These are phyloP conservation scores for Trichosporon inkin DNA, from an alignment of 1,284 basidiomycete genomes.

Conservation along the genomic window DNA sequence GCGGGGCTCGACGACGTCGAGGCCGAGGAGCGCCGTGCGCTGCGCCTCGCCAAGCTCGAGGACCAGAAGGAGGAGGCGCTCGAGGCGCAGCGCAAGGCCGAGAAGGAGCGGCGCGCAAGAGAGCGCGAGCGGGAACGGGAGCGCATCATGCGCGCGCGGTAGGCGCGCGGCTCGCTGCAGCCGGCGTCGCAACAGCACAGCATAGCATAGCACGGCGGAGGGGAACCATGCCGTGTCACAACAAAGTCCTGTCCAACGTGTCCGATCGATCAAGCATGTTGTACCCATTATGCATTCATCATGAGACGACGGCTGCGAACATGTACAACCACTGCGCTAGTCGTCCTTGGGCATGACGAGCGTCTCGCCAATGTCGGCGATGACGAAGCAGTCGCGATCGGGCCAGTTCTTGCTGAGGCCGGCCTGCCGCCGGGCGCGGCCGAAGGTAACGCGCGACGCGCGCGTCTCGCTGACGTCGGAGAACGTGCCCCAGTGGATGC, in stretches of 20 bases:
- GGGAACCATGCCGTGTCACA: too few relatives aligned
- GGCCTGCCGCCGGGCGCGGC: constrained; percentile 30
- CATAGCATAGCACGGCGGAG: too few relatives aligned
- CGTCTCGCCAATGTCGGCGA: constrained; percentile 46
- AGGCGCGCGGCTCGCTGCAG: not conserved
- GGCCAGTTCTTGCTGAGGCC: constrained; percentile 37
- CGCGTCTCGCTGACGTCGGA: constrained; percentile 46
- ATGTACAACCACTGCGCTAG: not conserved
- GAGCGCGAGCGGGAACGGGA: constrained; percentile 16
- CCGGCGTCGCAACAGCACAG: too few relatives aligned
- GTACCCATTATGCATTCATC: constrained; percentile 4
- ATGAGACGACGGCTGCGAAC: not conserved
- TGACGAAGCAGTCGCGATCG: constrained; percentile 38
- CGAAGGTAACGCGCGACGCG: constrained; percentile 48
- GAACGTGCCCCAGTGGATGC: constrained; percentile 51
- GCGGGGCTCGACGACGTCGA: constrained; percentile 44
- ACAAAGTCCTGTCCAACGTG: too few relatives aligned
- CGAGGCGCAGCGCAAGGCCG: constrained; percentile 34
- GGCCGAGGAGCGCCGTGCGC: constrained; percentile 37
- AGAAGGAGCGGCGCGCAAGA: constrained; percentile 32
- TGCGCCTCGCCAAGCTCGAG: constrained; percentile 39
- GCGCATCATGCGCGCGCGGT: constrained; percentile 1
- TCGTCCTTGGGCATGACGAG: constrained; percentile 9
- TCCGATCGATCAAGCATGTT: not conserved
- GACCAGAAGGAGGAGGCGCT: constrained; percentile 41